phyloP scores from a whole-genome alignment of 2,329 filamentous ascomycete genomes.

The Septoria linicola region DNA sequence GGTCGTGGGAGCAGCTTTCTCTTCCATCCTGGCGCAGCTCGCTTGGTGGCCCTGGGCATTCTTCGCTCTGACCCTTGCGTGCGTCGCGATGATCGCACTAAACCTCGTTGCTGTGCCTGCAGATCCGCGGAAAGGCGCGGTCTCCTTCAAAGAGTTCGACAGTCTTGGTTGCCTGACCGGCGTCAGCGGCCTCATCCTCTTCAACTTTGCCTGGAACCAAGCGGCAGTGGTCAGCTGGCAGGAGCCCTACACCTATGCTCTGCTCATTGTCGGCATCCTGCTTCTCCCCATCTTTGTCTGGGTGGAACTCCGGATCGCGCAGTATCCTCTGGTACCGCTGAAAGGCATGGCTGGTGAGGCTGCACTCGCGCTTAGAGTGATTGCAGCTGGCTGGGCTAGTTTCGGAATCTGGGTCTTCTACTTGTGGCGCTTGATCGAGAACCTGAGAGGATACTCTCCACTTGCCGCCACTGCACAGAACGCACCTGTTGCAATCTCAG shows the following conservation, averaged over 20 bases:
- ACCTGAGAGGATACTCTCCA: constrained; percentile 33
- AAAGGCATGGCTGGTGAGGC: constrained; percentile 28
- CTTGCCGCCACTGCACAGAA: constrained; percentile 37
- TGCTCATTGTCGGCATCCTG: constrained; percentile 30
- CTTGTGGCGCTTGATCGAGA: constrained; percentile 36
- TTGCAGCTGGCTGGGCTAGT: constrained; percentile 32
- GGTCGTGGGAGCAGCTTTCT: constrained; percentile 35
- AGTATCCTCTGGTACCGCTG: constrained; percentile 28
- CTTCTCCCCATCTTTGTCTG: constrained; percentile 29
- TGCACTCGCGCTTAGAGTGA: constrained; percentile 29
- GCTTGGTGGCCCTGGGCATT: constrained; percentile 37
- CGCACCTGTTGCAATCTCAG: constrained; percentile 36
- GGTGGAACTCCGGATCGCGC: constrained; percentile 27
- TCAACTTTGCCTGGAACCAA: constrained; percentile 36
- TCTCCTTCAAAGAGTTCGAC: constrained; percentile 27
- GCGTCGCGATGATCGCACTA: constrained; percentile 19
- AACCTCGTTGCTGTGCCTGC: constrained; percentile 29
- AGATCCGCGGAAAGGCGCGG: constrained; percentile 12
- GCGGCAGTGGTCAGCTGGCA: constrained; percentile 33
- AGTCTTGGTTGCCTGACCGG: constrained; percentile 30
- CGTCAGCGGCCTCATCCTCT: constrained; percentile 33
- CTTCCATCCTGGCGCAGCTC: constrained; percentile 35
- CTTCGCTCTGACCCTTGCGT: constrained; percentile 30
- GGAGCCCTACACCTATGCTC: constrained; percentile 27
- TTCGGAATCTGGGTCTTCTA: constrained; percentile 41